These are phyloP conservation scores for Melampsora americana DNA, from an alignment of 1,284 basidiomycete species.

Conservation along the genomic window DNA sequence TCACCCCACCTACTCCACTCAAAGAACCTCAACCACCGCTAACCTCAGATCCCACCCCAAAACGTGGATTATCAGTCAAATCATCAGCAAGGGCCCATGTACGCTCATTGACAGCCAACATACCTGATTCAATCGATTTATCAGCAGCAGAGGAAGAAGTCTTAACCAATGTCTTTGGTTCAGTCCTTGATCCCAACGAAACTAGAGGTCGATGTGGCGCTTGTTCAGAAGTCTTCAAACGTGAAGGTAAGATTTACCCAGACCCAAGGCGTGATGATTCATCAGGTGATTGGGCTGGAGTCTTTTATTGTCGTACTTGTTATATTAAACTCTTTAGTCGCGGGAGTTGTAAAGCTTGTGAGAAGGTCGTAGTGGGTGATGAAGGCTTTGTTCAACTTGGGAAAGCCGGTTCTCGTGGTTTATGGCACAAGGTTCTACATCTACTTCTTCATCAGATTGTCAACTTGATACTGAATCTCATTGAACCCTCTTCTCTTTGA, in stretches of 20 bases:
- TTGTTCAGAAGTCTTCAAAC: constrained; percentile 41
- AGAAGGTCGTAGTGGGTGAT: constrained; percentile 35
- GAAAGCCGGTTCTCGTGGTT: constrained; percentile 27
- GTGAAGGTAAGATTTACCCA: constrained; percentile 42
- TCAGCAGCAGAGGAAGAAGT: constrained; percentile 44
- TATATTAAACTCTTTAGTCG: constrained; percentile 35
- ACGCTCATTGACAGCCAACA: constrained; percentile 37
- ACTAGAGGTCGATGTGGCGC: constrained; percentile 36
- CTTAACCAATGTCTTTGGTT: constrained; percentile 40
- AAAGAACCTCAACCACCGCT: neutral
- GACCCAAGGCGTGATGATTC: constrained; percentile 38
- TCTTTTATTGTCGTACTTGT: constrained; percentile 44
- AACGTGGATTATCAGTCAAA: constrained; percentile 42
- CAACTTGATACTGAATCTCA: neutral
- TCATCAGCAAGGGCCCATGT: constrained; percentile 38
- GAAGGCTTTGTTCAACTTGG: constrained; percentile 43
- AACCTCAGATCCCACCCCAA: constrained; percentile 9
- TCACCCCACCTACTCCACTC: constrained; percentile 7
- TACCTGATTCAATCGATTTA: constrained; percentile 33
- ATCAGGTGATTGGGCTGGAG: constrained; percentile 39
- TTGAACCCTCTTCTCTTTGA: neutral
- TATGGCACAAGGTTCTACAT: constrained; percentile 42
- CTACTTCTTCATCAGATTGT: neutral
- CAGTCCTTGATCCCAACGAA: constrained; percentile 42
- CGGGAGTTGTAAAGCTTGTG: constrained; percentile 28